A percentile compares a stretch with the other conserved stretches of the same genome.
These are phyloP conservation scores for Aristolochia fimbriata DNA, from an alignment of 164 flowering plant genomes.

Conservation along the genomic window DNA sequence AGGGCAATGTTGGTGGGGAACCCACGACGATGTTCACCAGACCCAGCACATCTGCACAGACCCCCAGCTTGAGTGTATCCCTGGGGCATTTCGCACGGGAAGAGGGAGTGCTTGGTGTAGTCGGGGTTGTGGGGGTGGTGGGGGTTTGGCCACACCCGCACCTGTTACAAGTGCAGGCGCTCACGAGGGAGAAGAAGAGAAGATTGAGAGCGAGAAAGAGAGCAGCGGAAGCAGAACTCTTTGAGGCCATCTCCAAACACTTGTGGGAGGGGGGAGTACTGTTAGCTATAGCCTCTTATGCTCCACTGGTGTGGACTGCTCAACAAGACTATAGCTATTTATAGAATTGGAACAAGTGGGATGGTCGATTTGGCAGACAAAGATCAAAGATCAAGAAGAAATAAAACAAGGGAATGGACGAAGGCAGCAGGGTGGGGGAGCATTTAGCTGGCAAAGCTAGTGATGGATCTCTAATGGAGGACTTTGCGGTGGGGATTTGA, in stretches of 20 bases:
- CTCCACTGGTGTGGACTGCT: no score
- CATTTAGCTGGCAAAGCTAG: no score
- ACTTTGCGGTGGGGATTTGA: no score
- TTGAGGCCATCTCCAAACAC: constrained; percentile 39
- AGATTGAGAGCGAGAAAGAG: constrained; percentile 50
- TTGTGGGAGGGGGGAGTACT: neutral
- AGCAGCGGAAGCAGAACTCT: constrained; percentile 19
- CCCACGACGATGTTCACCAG: constrained; percentile 42
- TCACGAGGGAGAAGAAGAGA: constrained; percentile 43
- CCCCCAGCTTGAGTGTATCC: constrained; percentile 61
- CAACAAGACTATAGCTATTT: no score
- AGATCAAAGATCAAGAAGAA: no score
- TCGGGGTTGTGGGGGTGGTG: constrained; percentile 1
- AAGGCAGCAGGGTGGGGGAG: no score
- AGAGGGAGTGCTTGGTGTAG: constrained; percentile 1
- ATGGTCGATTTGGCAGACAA: no score
- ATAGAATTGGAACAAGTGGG: no score
- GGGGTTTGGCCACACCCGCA: constrained; percentile 19
- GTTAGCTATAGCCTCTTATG: neutral
- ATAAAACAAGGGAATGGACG: no score
- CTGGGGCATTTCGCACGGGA: constrained; percentile 33
- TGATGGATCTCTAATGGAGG: no score
- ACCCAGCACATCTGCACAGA: constrained; percentile 49
- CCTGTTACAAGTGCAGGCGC: constrained; percentile 16
- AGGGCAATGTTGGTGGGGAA: constrained; percentile 39